Evolutionary conservation across 345 rosid species (phyloP).

Genomic region (Chamaenerion angustifolium): DNA sequence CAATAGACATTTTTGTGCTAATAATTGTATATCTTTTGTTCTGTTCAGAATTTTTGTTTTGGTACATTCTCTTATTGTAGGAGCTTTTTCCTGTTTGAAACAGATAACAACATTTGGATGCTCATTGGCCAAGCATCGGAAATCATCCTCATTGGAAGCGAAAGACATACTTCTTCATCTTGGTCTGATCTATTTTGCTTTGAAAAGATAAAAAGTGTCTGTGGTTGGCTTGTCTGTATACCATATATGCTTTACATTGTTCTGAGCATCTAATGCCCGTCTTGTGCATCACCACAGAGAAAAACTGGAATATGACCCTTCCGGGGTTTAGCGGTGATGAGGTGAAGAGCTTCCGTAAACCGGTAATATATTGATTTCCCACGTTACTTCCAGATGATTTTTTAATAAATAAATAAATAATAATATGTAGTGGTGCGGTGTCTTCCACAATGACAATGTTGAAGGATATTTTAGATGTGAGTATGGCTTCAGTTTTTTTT

Average conservation of each 20-base stretch:
- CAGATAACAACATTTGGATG: slow-evolving; percentile 95
- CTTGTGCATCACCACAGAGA: slow-evolving; percentile 32
- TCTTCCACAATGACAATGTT: neutral
- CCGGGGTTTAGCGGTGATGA: slow-evolving; percentile 91
- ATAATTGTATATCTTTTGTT: no score
- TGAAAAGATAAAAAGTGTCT: neutral
- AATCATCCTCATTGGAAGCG: slow-evolving; percentile 84
- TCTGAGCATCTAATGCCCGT: slow-evolving; percentile 1
- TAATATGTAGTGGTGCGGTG: neutral
- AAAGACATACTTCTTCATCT: slow-evolving; percentile 92
- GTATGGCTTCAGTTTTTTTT: slow-evolving; percentile 5
- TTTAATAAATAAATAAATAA: neutral
- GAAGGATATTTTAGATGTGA: no score
- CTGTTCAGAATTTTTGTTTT: neutral
- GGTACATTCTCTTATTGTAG: neutral
- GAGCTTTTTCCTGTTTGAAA: slow-evolving; percentile 1
- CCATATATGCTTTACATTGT: no score
- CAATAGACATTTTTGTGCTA: no score
- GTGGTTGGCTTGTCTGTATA: no score
- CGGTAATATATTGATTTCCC: slow-evolving; percentile 26
- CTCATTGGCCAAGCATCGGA: slow-evolving; percentile 91
- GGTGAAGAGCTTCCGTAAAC: slow-evolving; percentile 72
- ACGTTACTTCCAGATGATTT: no score
- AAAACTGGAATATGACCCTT: slow-evolving; percentile 78
- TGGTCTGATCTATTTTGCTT: slow-evolving; percentile 59